These are phyloP conservation scores for Yamadazyma friedrichii DNA, from an alignment of 1,139 yeast species.

Conservation along the genomic window DNA sequence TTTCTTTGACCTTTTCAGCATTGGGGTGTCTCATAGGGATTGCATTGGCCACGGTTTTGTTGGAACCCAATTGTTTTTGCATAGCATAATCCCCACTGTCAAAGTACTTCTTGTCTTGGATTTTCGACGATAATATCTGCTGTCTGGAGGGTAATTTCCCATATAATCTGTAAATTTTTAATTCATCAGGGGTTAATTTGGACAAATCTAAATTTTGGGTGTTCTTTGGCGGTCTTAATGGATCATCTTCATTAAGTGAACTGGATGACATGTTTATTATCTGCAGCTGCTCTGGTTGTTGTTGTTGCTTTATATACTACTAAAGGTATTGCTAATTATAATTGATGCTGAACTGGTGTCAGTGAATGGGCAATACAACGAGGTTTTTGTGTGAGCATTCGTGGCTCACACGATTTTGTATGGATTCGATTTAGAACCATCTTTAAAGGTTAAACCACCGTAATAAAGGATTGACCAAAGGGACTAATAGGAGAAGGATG, in stretches of 20 bases:
- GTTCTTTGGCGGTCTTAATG: conserved; percentile 47
- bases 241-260: conserved; percentile 37
- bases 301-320: too few relatives aligned
- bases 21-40: conserved; percentile 47
- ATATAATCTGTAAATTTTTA: conserved; percentile 71
- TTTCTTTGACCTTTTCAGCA: conserved; percentile 50
- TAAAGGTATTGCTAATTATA: too few relatives aligned
- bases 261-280: conserved; percentile 6
- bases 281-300: not conserved
- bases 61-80: conserved; percentile 54
- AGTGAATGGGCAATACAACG: too few relatives aligned
- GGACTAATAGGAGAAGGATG: conserved; percentile 18
- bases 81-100: conserved; percentile 98
- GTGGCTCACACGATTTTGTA: too few relatives aligned
- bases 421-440: not conserved
- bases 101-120: conserved; percentile 88
- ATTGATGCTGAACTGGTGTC: too few relatives aligned
- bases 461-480: not conserved
- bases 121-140: conserved; percentile 74
- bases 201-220: conserved; percentile 53
- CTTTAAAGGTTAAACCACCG: too few relatives aligned
- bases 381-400: too few relatives aligned
- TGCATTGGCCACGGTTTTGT: conserved; percentile 23
- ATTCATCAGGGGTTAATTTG: conserved; percentile 65
- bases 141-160: conserved; percentile 88